Evolutionary conservation across 345 rosid species (phyloP), one percentile per base, ranked within the genome.

Genomic region (Eucalyptus victrix): DNA sequence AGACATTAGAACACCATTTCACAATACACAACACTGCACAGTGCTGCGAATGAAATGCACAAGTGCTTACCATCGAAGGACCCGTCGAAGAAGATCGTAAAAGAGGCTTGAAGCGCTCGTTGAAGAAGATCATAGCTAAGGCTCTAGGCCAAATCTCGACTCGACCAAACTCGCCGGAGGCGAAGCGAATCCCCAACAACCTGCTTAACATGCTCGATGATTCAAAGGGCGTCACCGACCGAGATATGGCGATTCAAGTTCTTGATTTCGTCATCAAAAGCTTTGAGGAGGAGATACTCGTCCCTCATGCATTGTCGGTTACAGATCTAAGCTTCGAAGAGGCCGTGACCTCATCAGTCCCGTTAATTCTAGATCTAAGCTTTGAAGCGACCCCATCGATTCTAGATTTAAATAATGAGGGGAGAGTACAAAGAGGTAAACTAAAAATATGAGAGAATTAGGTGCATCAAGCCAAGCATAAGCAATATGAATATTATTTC

Each of bases 181-280:
- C 89, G 42, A 95, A 94, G 90, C 91, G 89, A 72, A 90, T 95
- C 56, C 94, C 90, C 47, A 96, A 95, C 23, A 94, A 95, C 86
- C 91, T 96, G 47, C 91, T 96, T 21, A 87, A 87, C 89, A 92
- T 93, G 60, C 90, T 95, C 9, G 96, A 97, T 15, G 97, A 95
- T 26, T 65, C 94, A 6, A 93, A 91, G 30, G 81, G 56, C 42
- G 88, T 30, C 69, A 87, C 32, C 13, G 91, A 87, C 42, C 87
- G 51, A 18, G 95, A 91, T 17, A 88, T 95, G 30, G 86, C 50
- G 37, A 90, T 91, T 88, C 95, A 91, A 89, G 96, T 90, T 8
- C 95, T 97, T 2, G 98, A 96, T 87, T 94, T 94, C 13, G 94
- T 97, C 4, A 95, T 97, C 26, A 91, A 89, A 87, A 97, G 99